Evolutionary conservation across 257 asterid genomes (phyloP), one percentile per base, ranked within the genome.

Genomic region (Agastache rugosa): DNA sequence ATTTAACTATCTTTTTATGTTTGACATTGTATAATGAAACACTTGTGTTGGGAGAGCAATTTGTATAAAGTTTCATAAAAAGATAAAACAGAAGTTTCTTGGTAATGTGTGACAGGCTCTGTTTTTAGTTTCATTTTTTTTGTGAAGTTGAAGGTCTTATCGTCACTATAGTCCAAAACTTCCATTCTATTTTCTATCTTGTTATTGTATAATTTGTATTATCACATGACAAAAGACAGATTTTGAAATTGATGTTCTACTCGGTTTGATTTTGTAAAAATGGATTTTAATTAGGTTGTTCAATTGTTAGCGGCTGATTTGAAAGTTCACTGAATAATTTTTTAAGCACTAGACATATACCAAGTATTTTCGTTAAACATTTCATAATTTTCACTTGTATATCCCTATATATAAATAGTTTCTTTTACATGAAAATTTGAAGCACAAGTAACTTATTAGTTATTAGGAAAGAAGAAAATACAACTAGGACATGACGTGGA

Each of bases 41-140:
- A 69, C 69, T 47, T 65, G 37, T 67, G 14, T 75, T n/a, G 62
- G 60, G n/a, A 41, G 47, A 29, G 31, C 78, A 77, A 62, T 73
- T 75, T 72, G 74, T 70, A 70, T 60, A 80, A 62, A 76, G 74
- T 65, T 82, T 69, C 81, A 78, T 85, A 79, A 80, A 77, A 84
- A 82, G 88, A 88, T 90, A 84, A 91, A 86, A 89, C 78, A 89
- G 93, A 91, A 89, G 92, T 91, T 86, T 87, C 87, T 86, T 73
- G 77, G 84, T 74, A 69, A 76, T 54, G 77, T 72, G 76, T 58
- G 75, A 59, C 75, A 58, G 64, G 10, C 17, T 53, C 20, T 23
- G 31, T 31, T 59, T 34, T 54, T 66, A 3, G 27, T 10, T 63
- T 63, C n/a, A 20, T 19, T 60, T 2, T 63, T 5, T 63, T 61